Base-by-base conservation (phyloP, 768 basidiomycete species). In the Xerocomus brunneocitrinus region DNA sequence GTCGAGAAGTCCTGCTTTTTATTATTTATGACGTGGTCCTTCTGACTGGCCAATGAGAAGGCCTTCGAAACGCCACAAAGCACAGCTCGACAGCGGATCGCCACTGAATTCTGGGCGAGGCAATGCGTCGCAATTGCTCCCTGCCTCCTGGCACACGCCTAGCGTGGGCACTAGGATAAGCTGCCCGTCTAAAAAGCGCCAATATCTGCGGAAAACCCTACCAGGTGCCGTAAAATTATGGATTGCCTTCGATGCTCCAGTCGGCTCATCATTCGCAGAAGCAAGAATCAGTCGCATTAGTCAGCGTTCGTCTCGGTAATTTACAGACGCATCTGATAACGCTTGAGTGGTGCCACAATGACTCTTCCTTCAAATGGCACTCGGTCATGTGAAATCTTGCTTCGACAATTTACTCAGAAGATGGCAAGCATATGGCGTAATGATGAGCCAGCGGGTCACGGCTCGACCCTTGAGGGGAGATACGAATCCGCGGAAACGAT, bases 21-120 rank as follows among this genome's bases (percentile, higher is more conserved):
- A 66, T 64, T 64, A 50, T 63, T 50, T 35, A 58, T 57, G 42
- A 38, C 39, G 38, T 47, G 32, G 35, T 32, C 47, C 42, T 62
- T 45, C 10, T 46, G 12, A 31, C 24, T 36, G 24, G 16, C 31
- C 32, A 62, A 56, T 48, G 45, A 41, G 51, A 50, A 48, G 25
- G 4, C 12, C 47, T 45, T 42, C 55, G 52, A 51, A 49, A 53
- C 59, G 63, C 63, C 63, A 64, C 63, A 64, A 66, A 66, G 63
- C 47, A 52, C 54, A 34, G 55, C 61, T 53, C 47, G 31, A 25
- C 9, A 30, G 35, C 16, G 48, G 14, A 52, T 51, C 49, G 53
- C 43, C 38, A 32, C 46, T 7, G 16, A 19, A 25, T 22, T 38
- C 34, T 16, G 3, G 8, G 25, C 13, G 13, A 6, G 13, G 41